Conservation (phyloP, 805 yeast genomes). For the Hanseniaspora nectarophila region DNA sequence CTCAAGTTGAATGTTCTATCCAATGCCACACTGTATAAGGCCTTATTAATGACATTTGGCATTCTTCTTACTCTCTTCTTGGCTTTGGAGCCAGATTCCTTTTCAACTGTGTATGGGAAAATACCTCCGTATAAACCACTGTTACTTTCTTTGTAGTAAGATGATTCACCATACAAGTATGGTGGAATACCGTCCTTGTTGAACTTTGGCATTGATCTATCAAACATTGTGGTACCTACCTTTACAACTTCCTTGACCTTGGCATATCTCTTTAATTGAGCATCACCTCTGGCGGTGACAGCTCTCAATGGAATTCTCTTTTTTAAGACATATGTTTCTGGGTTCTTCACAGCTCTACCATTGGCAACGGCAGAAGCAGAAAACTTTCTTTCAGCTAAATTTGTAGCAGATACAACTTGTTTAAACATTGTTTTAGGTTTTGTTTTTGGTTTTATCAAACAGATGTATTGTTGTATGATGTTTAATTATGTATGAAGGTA, state of each 20-base stretch:
- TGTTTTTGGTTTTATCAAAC: no score
- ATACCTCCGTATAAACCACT: constrained; percentile 86
- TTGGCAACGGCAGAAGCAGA: background rate
- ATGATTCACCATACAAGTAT: constrained; percentile 70
- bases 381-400: constrained; percentile 7
- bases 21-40: constrained; percentile 75
- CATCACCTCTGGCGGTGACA: constrained; percentile 3
- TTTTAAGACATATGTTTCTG: constrained; percentile 2
- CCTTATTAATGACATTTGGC: constrained; percentile 68
- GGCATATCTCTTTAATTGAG: background rate
- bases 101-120: constrained; percentile 63
- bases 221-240: constrained; percentile 4
- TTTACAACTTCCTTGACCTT: background rate
- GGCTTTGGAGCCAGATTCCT: constrained; percentile 59
- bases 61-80: constrained; percentile 68
- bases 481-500: no score
- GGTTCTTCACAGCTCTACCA: constrained; percentile 14
- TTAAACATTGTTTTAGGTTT: constrained; percentile 4
- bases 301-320: constrained; percentile 13
- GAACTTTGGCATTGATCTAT: constrained; percentile 2
- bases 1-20: constrained; percentile 43
- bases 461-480: no score
- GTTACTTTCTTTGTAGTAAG: constrained; percentile 70
- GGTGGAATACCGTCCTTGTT: constrained; percentile 33
- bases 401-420: background rate